These are phyloP conservation scores for Stropharia rugosoannulata DNA, from an alignment of 768 basidiomycete genomes.

Conservation along the genomic window DNA sequence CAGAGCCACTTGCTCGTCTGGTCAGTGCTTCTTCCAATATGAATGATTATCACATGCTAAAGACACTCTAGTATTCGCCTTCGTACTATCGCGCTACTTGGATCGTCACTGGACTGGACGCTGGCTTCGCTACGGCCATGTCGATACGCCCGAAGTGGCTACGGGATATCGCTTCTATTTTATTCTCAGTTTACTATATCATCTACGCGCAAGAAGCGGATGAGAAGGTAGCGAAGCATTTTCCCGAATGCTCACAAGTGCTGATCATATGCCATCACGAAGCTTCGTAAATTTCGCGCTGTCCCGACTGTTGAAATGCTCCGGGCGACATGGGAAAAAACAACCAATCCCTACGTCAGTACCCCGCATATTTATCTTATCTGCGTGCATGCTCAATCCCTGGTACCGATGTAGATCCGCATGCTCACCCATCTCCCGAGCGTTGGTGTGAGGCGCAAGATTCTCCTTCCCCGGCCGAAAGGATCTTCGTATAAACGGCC, in stretches of 20 bases:
- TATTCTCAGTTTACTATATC: slow-evolving; percentile 91
- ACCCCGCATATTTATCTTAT: slow-evolving; percentile 1
- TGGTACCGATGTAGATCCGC: slow-evolving; percentile 53
- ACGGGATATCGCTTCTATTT: slow-evolving; percentile 78
- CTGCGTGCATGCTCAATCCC: background rate
- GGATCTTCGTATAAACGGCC: slow-evolving; percentile 78
- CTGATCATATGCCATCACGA: background rate
- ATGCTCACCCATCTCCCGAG: slow-evolving; percentile 62
- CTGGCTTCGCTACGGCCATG: slow-evolving; percentile 97
- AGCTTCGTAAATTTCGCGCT: slow-evolving; percentile 91
- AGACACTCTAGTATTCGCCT: slow-evolving; percentile 68
- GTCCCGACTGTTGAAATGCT: slow-evolving; percentile 97
- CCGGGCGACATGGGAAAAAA: slow-evolving; percentile 96
- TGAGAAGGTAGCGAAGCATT: slow-evolving; percentile 69
- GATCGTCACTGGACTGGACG: slow-evolving; percentile 92
- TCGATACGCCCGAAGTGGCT: slow-evolving; percentile 89
- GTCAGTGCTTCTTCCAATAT: slow-evolving; percentile 41
- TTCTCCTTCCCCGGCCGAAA: slow-evolving; percentile 81
- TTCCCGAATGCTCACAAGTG: background rate
- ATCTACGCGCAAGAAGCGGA: slow-evolving; percentile 86
- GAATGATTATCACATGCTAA: slow-evolving; percentile 2
- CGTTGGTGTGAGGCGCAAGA: slow-evolving; percentile 66
- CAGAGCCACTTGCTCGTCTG: slow-evolving; percentile 88
- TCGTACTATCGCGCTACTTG: slow-evolving; percentile 97
- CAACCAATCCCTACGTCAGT: slow-evolving; percentile 85